Percentiles rank a stretch among this genome's conserved stretches.
These are phyloP conservation scores for Alopecurus myosuroides DNA, from an alignment of 176 grass and related monocot species.

Conservation along the genomic window DNA sequence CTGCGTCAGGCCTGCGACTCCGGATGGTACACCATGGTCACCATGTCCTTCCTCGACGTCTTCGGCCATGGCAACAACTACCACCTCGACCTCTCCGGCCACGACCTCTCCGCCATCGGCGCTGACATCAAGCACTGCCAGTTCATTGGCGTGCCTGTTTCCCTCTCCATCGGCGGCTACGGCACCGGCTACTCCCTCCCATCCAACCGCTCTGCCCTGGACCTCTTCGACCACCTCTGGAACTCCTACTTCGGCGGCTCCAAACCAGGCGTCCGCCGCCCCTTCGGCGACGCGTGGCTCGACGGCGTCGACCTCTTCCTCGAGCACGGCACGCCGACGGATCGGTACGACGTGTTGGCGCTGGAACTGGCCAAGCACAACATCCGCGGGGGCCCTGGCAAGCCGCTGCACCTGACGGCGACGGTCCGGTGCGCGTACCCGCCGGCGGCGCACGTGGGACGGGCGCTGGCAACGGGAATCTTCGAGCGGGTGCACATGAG, in stretches of 20 bases:
- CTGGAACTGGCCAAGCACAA: slow-evolving; percentile 15
- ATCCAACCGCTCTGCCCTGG: background rate
- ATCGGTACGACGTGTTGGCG: background rate
- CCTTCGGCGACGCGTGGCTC: slow-evolving; percentile 25
- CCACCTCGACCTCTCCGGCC: slow-evolving; percentile 18
- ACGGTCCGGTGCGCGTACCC: slow-evolving; percentile 4
- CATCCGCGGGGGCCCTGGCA: background rate
- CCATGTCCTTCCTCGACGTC: slow-evolving; percentile 15
- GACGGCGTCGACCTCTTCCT: slow-evolving; percentile 23
- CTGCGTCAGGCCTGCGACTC: slow-evolving; percentile 13
- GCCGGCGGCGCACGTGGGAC: background rate
- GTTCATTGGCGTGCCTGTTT: background rate
- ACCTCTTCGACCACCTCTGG: slow-evolving; percentile 28
- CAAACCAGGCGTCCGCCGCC: background rate
- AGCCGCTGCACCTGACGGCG: slow-evolving; percentile 21
- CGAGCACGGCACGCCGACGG: background rate
- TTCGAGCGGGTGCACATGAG: slow-evolving; percentile 10
- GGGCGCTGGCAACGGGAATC: background rate
- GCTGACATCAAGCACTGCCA: slow-evolving; percentile 32
- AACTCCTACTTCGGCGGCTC: slow-evolving; percentile 24
- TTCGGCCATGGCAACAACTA: background rate
- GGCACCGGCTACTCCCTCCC: background rate
- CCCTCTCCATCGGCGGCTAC: slow-evolving; percentile 18
- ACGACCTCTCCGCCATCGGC: background rate
- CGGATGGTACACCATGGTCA: background rate